Evolutionary conservation across 2,329 filamentous ascomycete genomes (phyloP), one percentile per base, ranked within the genome.

Genomic region (Neopestalotiopsis sp.): DNA sequence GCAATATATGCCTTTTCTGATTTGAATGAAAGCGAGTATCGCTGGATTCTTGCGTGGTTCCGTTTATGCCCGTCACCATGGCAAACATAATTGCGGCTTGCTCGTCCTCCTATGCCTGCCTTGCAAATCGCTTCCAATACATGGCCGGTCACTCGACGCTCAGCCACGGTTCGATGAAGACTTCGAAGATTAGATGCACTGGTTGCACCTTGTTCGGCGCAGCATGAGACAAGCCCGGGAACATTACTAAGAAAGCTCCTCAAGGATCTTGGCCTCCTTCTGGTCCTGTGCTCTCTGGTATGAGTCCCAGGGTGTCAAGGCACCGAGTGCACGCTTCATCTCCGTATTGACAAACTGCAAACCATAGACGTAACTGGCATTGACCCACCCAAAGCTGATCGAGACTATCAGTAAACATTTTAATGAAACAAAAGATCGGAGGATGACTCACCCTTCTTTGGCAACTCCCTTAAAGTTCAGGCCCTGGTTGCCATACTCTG

Each of bases 401-500:
- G 7, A 20, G 20, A 12, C 13, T 30, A 17, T 58, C 42, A 38
- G 58, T 64, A 65, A 61, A 34, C 42, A 68, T 34, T 28, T 34
- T 3, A 28, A 59, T 20, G 17, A 62, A 71, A 63, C 70, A 69
- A 17, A 49, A 3, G 49, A 70, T 40, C 34, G 69, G 24, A 61
- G 66, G 49, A 60, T 57, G 57, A 90, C 93, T 88, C 84, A 97
- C 94, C 95, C 95, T 89, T 98, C 95, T 75, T 94, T 94, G 67
- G 95, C 94, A 74, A 97, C 95, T 52, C 95, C 95, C 83, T 97
- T 97, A 84, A 98, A 98, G 78, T 98, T 94, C 64, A 92, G 85
- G 2, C 96, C 96, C 80, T 99, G 96, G 81, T 99, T 99, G 6
- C 96, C 96, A 78, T 99, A 99, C 82, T 99, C 96, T 69, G 95